These are phyloP conservation scores for Chaetomium strumarium DNA, from an alignment of 2,329 filamentous ascomycete genomes.

Conservation along the genomic window DNA sequence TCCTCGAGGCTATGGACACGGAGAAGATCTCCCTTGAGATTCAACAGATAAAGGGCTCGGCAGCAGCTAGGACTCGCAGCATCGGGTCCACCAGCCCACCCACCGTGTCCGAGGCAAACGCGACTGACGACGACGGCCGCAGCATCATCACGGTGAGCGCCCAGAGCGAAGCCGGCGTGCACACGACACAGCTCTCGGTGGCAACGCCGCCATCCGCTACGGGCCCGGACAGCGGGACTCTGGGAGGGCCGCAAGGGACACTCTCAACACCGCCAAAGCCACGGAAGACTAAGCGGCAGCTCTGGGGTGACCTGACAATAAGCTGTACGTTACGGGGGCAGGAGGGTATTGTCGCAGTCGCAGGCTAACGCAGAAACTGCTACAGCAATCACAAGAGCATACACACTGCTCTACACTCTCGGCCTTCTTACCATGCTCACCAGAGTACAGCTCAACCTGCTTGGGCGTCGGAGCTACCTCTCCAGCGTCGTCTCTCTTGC, in stretches of 20 bases:
- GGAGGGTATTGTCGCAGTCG: background rate
- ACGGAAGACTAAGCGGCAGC: conserved; percentile 77
- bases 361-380: background rate
- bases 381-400: conserved; percentile 81
- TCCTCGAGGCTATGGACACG: conserved; percentile 81
- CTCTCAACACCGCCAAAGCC: conserved; percentile 37
- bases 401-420: conserved; percentile 88
- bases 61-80: conserved; percentile 39
- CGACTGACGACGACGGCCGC: conserved; percentile 76
- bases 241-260: conserved; percentile 30
- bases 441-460: conserved; percentile 91
- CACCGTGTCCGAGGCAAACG: conserved; percentile 61
- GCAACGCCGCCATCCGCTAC: conserved; percentile 43
- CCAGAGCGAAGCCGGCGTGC: conserved; percentile 75
- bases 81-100: conserved; percentile 51
- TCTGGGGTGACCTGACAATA: conserved; percentile 97
- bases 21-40: conserved; percentile 90
- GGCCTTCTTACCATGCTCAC: conserved; percentile 87
- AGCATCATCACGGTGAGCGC: conserved; percentile 60
- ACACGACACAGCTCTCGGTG: conserved; percentile 68
- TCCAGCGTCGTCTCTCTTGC: conserved; percentile 91
- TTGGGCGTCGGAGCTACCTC: conserved; percentile 90
- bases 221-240: conserved; percentile 23
- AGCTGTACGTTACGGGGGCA: conserved; percentile 58
- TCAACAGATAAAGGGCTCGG: conserved; percentile 77